Conservation (phyloP, 73 alveolate genomes). For the Paramecium sexaurelia region DNA sequence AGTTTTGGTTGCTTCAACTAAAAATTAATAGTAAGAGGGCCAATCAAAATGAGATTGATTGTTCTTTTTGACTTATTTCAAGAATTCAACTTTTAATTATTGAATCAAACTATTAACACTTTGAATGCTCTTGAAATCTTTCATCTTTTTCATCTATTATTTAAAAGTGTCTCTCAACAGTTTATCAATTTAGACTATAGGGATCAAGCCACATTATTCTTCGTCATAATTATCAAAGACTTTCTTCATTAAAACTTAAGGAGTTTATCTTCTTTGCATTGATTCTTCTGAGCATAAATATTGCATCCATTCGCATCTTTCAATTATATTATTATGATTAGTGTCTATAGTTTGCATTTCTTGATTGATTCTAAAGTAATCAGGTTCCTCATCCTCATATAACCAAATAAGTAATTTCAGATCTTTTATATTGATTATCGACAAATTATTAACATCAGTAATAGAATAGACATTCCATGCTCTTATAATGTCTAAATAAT, state of each 20-base stretch:
- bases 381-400: conserved; percentile 47
- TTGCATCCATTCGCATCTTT: conserved; percentile 41
- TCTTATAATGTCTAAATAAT: conserved; percentile 59
- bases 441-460: conserved; percentile 57
- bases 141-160: conserved; percentile 36
- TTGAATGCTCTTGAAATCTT: not conserved
- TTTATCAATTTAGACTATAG: not conserved
- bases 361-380: conserved; percentile 25
- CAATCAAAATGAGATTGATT: conserved; percentile 26
- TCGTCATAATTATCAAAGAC: conserved; percentile 51
- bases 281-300: conserved; percentile 54
- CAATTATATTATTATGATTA: not conserved
- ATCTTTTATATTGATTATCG: conserved; percentile 17
- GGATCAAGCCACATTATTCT: not conserved
- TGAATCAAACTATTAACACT: not conserved
- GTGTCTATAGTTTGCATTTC: conserved; percentile 24
- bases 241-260: not conserved
- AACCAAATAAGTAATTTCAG: not conserved
- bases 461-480: conserved; percentile 66
- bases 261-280: conserved; percentile 3
- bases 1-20: conserved; percentile 30
- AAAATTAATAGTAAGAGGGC: not conserved
- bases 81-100: not conserved
- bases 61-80: conserved; percentile 18
- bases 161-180: conserved; percentile 31